These are phyloP conservation scores for Chloropicon primus DNA, from an alignment of 139 green algal species.

Conservation along the genomic window DNA sequence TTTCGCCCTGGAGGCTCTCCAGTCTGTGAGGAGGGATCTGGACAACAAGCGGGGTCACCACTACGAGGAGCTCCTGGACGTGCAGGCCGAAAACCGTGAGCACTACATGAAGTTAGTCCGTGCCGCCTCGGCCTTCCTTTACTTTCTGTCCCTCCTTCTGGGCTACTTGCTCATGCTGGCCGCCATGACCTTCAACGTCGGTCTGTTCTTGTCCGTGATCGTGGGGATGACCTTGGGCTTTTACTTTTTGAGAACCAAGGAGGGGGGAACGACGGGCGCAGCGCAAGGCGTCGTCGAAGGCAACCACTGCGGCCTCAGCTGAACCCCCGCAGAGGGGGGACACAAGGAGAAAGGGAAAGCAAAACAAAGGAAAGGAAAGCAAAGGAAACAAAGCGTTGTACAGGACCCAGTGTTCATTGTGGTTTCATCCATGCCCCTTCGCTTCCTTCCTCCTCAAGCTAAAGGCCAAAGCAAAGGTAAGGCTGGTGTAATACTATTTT, in stretches of 20 bases:
- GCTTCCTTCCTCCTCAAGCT: no score
- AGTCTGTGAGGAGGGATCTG: not conserved
- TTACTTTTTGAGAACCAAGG: not conserved
- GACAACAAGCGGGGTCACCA: not conserved
- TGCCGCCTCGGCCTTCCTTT: not conserved
- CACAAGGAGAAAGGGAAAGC: no score
- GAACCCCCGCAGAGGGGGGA: no score
- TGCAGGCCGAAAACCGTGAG: not conserved
- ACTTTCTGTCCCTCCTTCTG: conserved; percentile 2
- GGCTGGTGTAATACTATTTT: no score
- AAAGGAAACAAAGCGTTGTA: no score
- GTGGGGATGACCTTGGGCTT: conserved; percentile 22
- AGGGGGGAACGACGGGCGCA: no score
- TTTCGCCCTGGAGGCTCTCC: not conserved
- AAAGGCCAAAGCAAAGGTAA: no score
- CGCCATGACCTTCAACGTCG: conserved; percentile 45
- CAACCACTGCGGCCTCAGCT: not conserved
- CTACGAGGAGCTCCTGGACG: not conserved
- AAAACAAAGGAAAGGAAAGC: no score
- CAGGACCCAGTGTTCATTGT: no score
- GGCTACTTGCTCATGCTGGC: conserved; percentile 41
- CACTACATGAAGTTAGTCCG: not conserved
- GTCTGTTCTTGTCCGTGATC: conserved; percentile 34
- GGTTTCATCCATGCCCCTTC: no score
- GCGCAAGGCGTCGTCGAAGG: no score